Base-by-base conservation (phyloP, 768 basidiomycete genomes). In the Trametes meyenii region DNA sequence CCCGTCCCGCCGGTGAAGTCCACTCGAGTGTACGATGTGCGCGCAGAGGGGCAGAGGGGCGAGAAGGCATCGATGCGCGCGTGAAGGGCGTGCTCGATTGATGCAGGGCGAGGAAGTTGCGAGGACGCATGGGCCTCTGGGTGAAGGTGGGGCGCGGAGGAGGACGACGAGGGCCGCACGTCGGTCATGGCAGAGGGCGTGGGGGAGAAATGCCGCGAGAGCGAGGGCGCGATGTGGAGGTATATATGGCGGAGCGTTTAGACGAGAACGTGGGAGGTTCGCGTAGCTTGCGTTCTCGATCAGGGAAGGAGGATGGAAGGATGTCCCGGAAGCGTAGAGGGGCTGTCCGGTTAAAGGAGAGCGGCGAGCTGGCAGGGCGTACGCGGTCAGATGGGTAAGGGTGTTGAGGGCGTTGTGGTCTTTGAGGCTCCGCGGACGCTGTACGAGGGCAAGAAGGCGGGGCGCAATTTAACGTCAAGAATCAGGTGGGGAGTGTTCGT, bases 21-120 rank as follows among this genome's bases (percentile, higher is more conserved):
- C 35, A 84, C 83, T 24, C 78, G 78, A 1, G 84, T 85, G 63
- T 79, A 81, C 12, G 83, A 83, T 7, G 84, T 84, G 23, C 82
- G 78, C 0, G 84, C 79, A 52, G 79, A 79, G 38, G 80, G 75
- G 19, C 80, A 77, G 35, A 72, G 58, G 54, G 63, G 72, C 62
- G 58, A 46, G 56, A 73, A 66, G n/a, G 62, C 49, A 40, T 67
- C 69, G 38, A 57, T 49, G 46, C 59, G 59, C 13, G 62, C 54
- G 21, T 60, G 62, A 5, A 64, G 52, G 42, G 58, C 62, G 36
- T 64, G 38, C 58, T 64, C 62, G 40, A 64, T 55, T 19, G 59
- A 48, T 16, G 55, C 59, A 7, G 59, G 55, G 13, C 42, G 50
- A 12, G 58, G 59, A 1, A 60, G 26, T 14, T 57, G 60, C 14